Percentiles rank a stretch among this genome's conserved stretches.
Evolutionary conservation across 768 basidiomycete species (phyloP).

Genomic region (Trametes meyenii): DNA sequence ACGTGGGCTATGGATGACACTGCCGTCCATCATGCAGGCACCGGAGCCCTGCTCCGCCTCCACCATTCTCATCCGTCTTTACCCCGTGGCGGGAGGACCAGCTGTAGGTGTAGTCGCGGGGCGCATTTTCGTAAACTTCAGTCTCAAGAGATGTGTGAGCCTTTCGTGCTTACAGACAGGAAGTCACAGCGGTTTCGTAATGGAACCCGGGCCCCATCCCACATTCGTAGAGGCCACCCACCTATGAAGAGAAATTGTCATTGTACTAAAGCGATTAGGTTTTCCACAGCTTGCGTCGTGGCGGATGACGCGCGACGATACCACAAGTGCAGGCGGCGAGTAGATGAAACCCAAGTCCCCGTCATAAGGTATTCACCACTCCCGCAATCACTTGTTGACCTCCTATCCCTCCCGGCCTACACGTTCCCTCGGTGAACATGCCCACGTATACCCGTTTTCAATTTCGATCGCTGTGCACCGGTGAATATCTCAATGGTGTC

Average conservation of each 20-base stretch:
- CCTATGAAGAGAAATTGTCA: background rate
- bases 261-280: background rate
- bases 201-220: background rate
- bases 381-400: background rate
- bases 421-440: background rate
- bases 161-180: no score
- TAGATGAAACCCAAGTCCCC: background rate
- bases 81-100: background rate
- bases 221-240: background rate
- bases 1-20: background rate
- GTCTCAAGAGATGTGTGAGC: background rate
- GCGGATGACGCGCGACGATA: background rate
- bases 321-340: background rate
- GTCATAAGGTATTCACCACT: background rate
- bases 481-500: background rate
- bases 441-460: background rate
- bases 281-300: background rate
- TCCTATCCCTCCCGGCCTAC: conserved; percentile 1
- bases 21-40: conserved; percentile 9
- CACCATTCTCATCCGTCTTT: background rate
- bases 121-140: background rate
- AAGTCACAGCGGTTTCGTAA: background rate
- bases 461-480: background rate
- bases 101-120: background rate
- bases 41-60: background rate